Evolutionary conservation across 2,329 filamentous ascomycete species (phyloP).

Genomic region (Gliomastix tumulicola): DNA sequence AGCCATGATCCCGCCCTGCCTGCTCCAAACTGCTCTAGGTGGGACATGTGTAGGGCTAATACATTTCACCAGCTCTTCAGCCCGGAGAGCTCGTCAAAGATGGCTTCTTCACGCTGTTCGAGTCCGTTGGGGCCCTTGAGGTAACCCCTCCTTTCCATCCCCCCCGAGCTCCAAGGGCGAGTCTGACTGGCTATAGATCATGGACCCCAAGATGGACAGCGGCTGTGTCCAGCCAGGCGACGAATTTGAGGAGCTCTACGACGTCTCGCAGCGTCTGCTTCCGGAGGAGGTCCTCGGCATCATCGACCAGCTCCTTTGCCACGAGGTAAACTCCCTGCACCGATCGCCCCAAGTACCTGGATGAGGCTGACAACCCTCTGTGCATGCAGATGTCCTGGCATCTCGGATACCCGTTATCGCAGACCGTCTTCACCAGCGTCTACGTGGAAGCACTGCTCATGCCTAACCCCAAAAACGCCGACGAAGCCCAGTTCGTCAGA

Average conservation of each 20-base stretch:
- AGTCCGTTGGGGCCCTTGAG: slow-evolving; percentile 84
- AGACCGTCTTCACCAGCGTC: slow-evolving; percentile 87
- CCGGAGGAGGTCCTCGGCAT: slow-evolving; percentile 84
- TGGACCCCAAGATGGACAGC: slow-evolving; percentile 99
- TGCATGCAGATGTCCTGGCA: slow-evolving; percentile 98
- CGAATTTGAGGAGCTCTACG: slow-evolving; percentile 76
- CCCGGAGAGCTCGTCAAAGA: slow-evolving; percentile 88
- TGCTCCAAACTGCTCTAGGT: slow-evolving; percentile 2
- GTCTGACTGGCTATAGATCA: slow-evolving; percentile 57
- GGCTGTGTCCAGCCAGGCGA: slow-evolving; percentile 74
- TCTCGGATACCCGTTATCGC: slow-evolving; percentile 87
- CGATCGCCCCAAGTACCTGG: neutral
- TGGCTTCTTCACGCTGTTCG: slow-evolving; percentile 88
- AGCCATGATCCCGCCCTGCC: no score
- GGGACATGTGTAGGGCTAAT: no score
- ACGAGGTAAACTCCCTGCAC: slow-evolving; percentile 80
- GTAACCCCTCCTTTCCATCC: slow-evolving; percentile 22
- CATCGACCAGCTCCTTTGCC: slow-evolving; percentile 85
- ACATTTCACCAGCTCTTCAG: slow-evolving; percentile 51
- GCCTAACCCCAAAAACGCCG: slow-evolving; percentile 56
- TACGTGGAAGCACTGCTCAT: slow-evolving; percentile 81
- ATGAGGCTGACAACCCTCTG: no score
- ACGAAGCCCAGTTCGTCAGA: slow-evolving; percentile 57
- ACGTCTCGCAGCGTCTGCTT: slow-evolving; percentile 59
- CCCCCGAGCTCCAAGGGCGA: neutral